A percentile compares a stretch with the other conserved stretches of the same genome.
Conservation (phyloP, 2,329 filamentous ascomycete species). For the Claviceps digitariae region DNA sequence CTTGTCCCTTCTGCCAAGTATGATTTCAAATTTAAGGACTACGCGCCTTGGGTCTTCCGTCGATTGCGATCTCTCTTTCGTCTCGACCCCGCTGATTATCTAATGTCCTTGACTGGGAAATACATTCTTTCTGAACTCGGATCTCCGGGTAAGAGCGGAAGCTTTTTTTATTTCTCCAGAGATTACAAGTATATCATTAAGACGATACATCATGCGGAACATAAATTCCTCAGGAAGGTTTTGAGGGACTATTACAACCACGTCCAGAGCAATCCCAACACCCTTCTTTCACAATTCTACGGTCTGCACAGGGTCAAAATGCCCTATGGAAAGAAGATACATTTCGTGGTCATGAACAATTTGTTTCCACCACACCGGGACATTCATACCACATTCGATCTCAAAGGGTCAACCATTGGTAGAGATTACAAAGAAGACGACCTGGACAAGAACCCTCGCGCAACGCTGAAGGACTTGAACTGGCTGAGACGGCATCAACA, state of each 20-base stretch:
- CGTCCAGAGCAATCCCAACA: conserved; percentile 87
- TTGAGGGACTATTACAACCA: conserved; percentile 89
- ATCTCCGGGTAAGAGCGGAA: conserved; percentile 94
- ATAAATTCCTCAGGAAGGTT: conserved; percentile 74
- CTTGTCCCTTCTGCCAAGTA: conserved; percentile 96
- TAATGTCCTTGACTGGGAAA: conserved; percentile 96
- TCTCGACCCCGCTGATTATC: conserved; percentile 90
- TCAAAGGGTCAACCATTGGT: conserved; percentile 93
- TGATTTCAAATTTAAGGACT: conserved; percentile 99
- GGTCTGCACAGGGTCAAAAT: conserved; percentile 96
- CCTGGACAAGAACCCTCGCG: conserved; percentile 74
- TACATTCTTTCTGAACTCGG: conserved; percentile 96
- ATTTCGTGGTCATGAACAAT: conserved; percentile 99
- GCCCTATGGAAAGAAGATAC: conserved; percentile 94
- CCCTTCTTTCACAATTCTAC: conserved; percentile 93
- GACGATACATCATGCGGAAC: conserved; percentile 92
- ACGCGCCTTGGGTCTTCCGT: conserved; percentile 98
- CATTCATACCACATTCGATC: conserved; percentile 91
- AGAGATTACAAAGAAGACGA: conserved; percentile 84
- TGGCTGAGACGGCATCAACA: conserved; percentile 80
- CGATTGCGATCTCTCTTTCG: conserved; percentile 77
- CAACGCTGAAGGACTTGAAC: conserved; percentile 92
- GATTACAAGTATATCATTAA: conserved; percentile 99
- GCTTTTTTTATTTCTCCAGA: conserved; percentile 98
- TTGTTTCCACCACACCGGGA: conserved; percentile 94